Conservation (phyloP, 176 grass and related monocot species). For the Metroxylon sagu region DNA sequence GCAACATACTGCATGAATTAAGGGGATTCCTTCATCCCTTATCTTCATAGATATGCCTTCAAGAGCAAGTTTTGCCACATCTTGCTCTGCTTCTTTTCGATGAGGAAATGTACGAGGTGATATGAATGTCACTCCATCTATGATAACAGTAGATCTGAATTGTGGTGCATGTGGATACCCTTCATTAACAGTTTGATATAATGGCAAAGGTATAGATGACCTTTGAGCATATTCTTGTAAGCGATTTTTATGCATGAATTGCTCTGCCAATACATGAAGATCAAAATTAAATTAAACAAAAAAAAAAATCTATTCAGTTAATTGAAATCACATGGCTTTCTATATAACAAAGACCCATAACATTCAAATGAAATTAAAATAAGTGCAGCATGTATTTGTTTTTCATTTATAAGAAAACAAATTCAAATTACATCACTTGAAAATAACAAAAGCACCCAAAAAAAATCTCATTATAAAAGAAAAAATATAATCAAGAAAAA, state of each 20-base stretch:
- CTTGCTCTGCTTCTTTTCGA: slow-evolving; percentile 53
- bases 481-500: too few species aligned
- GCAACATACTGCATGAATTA: slow-evolving; percentile 42
- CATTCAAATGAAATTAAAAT: too few species aligned
- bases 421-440: too few species aligned
- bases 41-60: slow-evolving; percentile 22
- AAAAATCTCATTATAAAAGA: too few species aligned
- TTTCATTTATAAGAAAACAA: too few species aligned
- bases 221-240: slow-evolving; percentile 27
- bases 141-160: slow-evolving; percentile 37
- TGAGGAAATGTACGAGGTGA: slow-evolving; percentile 25
- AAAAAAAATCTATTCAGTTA: too few species aligned
- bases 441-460: too few species aligned
- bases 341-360: too few species aligned
- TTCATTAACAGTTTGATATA: slow-evolving; percentile 26
- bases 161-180: slow-evolving; percentile 21
- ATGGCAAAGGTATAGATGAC: slow-evolving; percentile 6
- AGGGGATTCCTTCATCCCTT: slow-evolving; percentile 3
- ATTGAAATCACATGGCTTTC: too few species aligned
- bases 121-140: slow-evolving; percentile 30
- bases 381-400: too few species aligned
- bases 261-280: slow-evolving; percentile 24
- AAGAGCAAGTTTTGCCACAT: slow-evolving; percentile 38
- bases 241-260: slow-evolving; percentile 30
- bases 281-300: not conserved